Base-by-base conservation (phyloP, 495 filamentous ascomycete species). In the Entonaema liquescens region DNA sequence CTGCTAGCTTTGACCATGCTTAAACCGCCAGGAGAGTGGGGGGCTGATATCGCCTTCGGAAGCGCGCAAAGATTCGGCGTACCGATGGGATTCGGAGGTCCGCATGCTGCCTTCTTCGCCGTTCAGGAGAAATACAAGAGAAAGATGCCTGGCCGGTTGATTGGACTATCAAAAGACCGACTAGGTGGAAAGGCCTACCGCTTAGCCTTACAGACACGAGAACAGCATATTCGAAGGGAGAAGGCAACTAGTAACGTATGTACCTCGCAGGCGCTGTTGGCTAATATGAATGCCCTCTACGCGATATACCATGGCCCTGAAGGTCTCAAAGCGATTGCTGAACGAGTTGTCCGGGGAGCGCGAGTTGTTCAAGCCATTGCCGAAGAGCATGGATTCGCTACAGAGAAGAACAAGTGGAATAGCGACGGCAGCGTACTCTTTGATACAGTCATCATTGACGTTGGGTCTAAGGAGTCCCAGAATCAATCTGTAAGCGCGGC, bases 191-290 rank as follows among this genome's bases (percentile, higher is more conserved):
- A 86, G 13, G 95, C 95, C n/a, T 89, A 95, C 70, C 84, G 95
- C 75, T 82, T 99, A 75, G 92, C 95, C 23, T 81, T 99, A 49
- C 95, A 99, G 81, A 99, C 95, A 12, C 84, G 95, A 76, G 95
- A 99, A 81, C 95, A 99, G 80, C 95, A 99, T 77, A 99, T 99
- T 78, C 87, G 95, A 72, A 88, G 95, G 74, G 95, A 99, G 80
- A 99, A 99, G 86, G 95, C 95, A 1, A 99, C 95, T 5, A 97
- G 94, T 84, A 99, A 99, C 79, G 97, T 99, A 65, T 99, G 95
- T 81, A 99, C 95, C 21, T 95, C 95, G 6, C 95, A 99, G 78
- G 95, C 95, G 8, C 79, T 99, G 17, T 85, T 98, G 33, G 95
- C 95, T 19, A 99, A 99, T 79, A 98, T 98, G 93, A 96, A 89